phyloP scores from a whole-genome alignment of 371 early-diverging fungal genomes.

The Choanephora cucurbitarum region DNA sequence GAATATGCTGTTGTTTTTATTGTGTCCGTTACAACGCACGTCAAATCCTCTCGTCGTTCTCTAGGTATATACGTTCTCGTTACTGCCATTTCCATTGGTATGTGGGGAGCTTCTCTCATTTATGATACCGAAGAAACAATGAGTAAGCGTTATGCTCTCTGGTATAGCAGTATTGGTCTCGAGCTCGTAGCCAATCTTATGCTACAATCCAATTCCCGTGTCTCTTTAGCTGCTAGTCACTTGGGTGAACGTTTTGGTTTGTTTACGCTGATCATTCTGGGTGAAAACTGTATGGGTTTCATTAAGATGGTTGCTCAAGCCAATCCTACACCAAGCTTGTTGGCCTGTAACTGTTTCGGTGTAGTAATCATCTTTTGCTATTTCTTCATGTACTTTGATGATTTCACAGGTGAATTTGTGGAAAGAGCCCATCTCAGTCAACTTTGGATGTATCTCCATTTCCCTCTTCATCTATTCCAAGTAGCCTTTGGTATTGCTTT shows the following conservation, averaged over 20 bases:
- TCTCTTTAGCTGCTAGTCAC: slow-evolving; percentile 60
- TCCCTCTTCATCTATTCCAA: slow-evolving; percentile 59
- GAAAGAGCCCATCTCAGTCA: slow-evolving; percentile 41
- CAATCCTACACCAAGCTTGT: slow-evolving; percentile 28
- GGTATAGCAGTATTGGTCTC: slow-evolving; percentile 52
- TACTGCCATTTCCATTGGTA: slow-evolving; percentile 44
- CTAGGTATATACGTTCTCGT: slow-evolving; percentile 38
- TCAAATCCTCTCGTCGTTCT: slow-evolving; percentile 30
- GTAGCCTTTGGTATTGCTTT: slow-evolving; percentile 61
- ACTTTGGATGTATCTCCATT: slow-evolving; percentile 63
- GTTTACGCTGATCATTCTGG: slow-evolving; percentile 58
- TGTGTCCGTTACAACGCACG: slow-evolving; percentile 18
- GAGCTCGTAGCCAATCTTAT: slow-evolving; percentile 47
- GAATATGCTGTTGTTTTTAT: slow-evolving; percentile 39
- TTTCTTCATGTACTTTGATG: slow-evolving; percentile 59
- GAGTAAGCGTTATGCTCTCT: slow-evolving; percentile 43
- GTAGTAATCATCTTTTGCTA: slow-evolving; percentile 50
- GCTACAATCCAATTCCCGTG: slow-evolving; percentile 48
- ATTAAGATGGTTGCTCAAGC: slow-evolving; percentile 46
- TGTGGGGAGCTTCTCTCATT: slow-evolving; percentile 53
- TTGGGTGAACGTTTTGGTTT: slow-evolving; percentile 59
- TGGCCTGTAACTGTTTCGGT: slow-evolving; percentile 49
- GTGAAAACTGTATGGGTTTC: slow-evolving; percentile 56
- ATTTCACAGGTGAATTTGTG: slow-evolving; percentile 44
- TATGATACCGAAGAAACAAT: slow-evolving; percentile 16